Evolutionary conservation across 306 rosid species (phyloP).

Genomic region (Pyrus bretschneideri): DNA sequence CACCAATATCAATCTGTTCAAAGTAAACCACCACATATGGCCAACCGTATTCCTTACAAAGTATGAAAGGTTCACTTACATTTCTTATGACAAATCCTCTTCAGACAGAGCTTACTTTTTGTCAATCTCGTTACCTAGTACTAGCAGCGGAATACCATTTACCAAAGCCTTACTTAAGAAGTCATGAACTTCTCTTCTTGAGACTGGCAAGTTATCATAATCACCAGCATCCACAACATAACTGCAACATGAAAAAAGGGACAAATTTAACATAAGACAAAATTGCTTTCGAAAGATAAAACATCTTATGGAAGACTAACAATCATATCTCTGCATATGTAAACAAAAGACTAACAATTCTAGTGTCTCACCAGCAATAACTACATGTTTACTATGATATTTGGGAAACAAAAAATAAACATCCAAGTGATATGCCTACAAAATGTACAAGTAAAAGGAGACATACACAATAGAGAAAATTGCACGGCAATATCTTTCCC

Average conservation of each 20-base stretch:
- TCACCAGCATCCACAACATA: conserved; percentile 74
- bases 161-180: conserved; percentile 54
- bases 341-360: neutral
- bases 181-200: conserved; percentile 59
- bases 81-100: conserved; percentile 46
- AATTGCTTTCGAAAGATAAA: neutral
- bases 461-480: conserved; percentile 58
- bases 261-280: neutral
- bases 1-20: neutral
- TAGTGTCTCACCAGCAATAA: neutral
- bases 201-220: conserved; percentile 39
- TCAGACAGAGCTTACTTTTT: conserved; percentile 45
- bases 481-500: conserved; percentile 65
- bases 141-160: conserved; percentile 48
- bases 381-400: neutral
- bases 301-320: neutral
- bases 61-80: conserved; percentile 33
- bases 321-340: neutral
- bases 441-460: neutral
- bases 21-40: neutral
- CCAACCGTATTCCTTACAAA: neutral
- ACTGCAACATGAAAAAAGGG: conserved; percentile 28
- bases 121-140: conserved; percentile 64
- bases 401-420: neutral
- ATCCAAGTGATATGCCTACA: neutral